phyloP scores from a whole-genome alignment of 768 basidiomycete species.

The Lentinula edodes region DNA sequence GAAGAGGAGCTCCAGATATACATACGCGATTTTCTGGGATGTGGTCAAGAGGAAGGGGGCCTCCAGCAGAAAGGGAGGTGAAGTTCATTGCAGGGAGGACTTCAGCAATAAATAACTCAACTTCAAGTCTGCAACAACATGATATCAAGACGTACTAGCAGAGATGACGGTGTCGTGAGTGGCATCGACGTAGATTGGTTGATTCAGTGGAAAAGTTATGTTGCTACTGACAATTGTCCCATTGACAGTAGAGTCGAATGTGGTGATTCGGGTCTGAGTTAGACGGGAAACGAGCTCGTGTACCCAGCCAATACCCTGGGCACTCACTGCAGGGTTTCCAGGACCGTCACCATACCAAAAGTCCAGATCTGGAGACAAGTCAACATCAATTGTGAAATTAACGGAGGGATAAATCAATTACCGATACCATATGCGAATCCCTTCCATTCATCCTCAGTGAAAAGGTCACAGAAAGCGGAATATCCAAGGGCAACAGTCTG shows the following conservation, averaged over 20 bases:
- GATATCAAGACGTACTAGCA: slow-evolving; percentile 36
- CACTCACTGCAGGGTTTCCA: slow-evolving; percentile 59
- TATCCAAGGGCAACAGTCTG: slow-evolving; percentile 77
- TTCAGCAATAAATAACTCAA: slow-evolving; percentile 13
- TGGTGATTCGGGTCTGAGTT: slow-evolving; percentile 52
- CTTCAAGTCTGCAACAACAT: slow-evolving; percentile 1
- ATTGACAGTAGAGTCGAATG: slow-evolving; percentile 59
- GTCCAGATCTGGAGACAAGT: slow-evolving; percentile 31
- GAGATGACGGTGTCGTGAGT: slow-evolving; percentile 70
- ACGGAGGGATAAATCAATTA: slow-evolving; percentile 6
- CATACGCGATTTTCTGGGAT: slow-evolving; percentile 48
- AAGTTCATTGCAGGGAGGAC: slow-evolving; percentile 73
- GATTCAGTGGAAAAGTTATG: slow-evolving; percentile 49
- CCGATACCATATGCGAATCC: slow-evolving; percentile 60
- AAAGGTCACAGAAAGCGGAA: slow-evolving; percentile 71
- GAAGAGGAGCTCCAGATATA: slow-evolving; percentile 34
- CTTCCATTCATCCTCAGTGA: slow-evolving; percentile 79
- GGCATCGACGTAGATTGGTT: slow-evolving; percentile 65
- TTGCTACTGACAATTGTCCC: slow-evolving; percentile 52
- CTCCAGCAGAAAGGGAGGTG: slow-evolving; percentile 51
- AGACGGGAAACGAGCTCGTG: slow-evolving; percentile 70
- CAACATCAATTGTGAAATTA: not conserved
- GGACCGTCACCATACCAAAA: slow-evolving; percentile 68
- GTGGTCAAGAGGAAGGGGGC: slow-evolving; percentile 59
- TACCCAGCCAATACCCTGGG: slow-evolving; percentile 61